phyloP scores from a whole-genome alignment of 768 basidiomycete species.

The Lactifluus hygrophoroides region DNA sequence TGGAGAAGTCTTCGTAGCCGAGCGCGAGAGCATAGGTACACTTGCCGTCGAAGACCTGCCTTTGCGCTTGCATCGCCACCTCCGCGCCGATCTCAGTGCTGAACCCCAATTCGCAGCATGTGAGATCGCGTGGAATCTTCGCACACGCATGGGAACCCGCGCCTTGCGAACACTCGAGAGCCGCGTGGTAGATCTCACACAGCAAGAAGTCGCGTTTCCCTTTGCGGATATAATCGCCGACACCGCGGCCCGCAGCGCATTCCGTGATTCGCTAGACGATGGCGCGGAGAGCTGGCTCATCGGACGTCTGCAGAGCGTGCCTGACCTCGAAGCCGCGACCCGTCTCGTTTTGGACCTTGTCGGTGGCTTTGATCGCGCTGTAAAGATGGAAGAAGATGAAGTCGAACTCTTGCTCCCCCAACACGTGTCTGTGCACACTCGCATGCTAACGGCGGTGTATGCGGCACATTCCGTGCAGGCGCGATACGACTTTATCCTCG shows the following conservation, averaged over 20 bases:
- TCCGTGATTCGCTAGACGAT: slow-evolving; percentile 51
- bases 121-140: slow-evolving; percentile 54
- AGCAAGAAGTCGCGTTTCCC: slow-evolving; percentile 72
- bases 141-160: slow-evolving; percentile 39
- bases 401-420: slow-evolving; percentile 44
- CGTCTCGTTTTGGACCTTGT: slow-evolving; percentile 58
- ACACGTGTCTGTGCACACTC: slow-evolving; percentile 52
- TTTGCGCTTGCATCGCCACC: slow-evolving; percentile 44
- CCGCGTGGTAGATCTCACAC: slow-evolving; percentile 52
- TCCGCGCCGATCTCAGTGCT: slow-evolving; percentile 36
- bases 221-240: slow-evolving; percentile 68
- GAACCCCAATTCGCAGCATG: slow-evolving; percentile 51
- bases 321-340: slow-evolving; percentile 47
- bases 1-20: slow-evolving; percentile 50
- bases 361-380: slow-evolving; percentile 56
- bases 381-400: slow-evolving; percentile 74
- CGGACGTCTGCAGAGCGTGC: slow-evolving; percentile 48
- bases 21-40: slow-evolving; percentile 67
- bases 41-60: slow-evolving; percentile 61
- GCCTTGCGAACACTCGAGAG: slow-evolving; percentile 39
- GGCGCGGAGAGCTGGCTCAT: slow-evolving; percentile 52
- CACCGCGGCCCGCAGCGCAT: slow-evolving; percentile 44
- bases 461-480: slow-evolving; percentile 54
- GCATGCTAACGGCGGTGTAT: slow-evolving; percentile 56
- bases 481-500: slow-evolving; percentile 66